Evolutionary conservation across 2,329 filamentous ascomycete species (phyloP), one percentile per base, ranked within the genome.

Genomic region (Lachnellula subtilissima): DNA sequence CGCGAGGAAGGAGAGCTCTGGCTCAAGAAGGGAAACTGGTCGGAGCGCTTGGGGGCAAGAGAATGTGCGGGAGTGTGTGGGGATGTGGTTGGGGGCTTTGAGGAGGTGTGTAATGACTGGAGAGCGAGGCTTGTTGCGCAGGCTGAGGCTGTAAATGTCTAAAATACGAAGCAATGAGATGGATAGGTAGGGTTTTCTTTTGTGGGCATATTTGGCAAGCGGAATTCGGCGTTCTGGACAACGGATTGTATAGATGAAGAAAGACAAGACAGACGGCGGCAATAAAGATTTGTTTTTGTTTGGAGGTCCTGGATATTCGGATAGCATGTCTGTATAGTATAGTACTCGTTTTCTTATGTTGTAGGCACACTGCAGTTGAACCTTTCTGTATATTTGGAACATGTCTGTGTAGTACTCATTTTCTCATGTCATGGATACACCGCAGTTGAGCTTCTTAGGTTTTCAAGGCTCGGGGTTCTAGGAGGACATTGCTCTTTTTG

Each of bases 11-110:
- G 91, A 5, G 86, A 91, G 61, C 76, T 83, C 54, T 96, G 91
- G 85, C 82, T 99, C 48, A 83, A 86, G 57, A 82, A 82, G 39
- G 91, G 90, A 6, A 88, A 91, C 65, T 97, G 93, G 92, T 83
- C 91, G 50, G 84, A 87, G 63, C 81, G 88, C 53, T 72, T 97
- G 37, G 78, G 82, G 61, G 85, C 84, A 53, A 82, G 93, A 53
- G 91, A 96, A 71, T 95, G 91, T 60, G 91, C 89, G 7, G 80
- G 80, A 22, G 88, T 93, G 14, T 97, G 94, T 72, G 81, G 86
- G 4, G 91, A 95, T 58, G 92, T 99, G 1, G 86, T 97, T 36
- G 87, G 87, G 47, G 94, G 94, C 0, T 97, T 99, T 67, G 93
- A 97, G 72, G 87, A 91, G 69, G 86, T 93, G 1, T 97, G 91